These are phyloP conservation scores for Fomitopsis serialis DNA, from an alignment of 768 basidiomycete species.

Conservation along the genomic window DNA sequence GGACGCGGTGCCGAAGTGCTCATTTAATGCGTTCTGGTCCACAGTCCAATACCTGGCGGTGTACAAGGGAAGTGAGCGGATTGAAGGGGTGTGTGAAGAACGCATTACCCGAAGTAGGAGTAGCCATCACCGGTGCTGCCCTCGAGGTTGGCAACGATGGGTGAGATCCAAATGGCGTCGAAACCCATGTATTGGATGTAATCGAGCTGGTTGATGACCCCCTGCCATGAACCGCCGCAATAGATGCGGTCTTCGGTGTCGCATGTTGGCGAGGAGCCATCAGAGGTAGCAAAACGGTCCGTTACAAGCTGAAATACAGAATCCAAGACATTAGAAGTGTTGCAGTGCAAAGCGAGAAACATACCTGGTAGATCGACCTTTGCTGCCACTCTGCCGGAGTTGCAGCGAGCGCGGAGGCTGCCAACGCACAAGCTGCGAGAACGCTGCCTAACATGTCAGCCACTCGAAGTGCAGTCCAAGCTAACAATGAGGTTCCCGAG, in stretches of 20 bases:
- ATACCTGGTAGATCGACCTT: slow-evolving; percentile 50
- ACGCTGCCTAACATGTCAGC: background rate
- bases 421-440: slow-evolving; percentile 6
- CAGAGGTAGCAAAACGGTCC: slow-evolving; percentile 51
- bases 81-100: background rate
- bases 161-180: slow-evolving; percentile 56
- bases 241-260: slow-evolving; percentile 42
- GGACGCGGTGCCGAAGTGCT: slow-evolving; percentile 44
- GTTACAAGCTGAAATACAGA: slow-evolving; percentile 37
- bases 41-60: slow-evolving; percentile 43
- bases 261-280: slow-evolving; percentile 34
- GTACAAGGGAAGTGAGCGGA: background rate
- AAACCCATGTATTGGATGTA: slow-evolving; percentile 63
- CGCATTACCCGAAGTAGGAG: slow-evolving; percentile 46
- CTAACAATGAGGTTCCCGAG: too few species aligned
- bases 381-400: slow-evolving; percentile 43
- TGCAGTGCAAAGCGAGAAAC: background rate
- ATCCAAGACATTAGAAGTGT: background rate
- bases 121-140: slow-evolving; percentile 45
- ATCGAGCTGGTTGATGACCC: slow-evolving; percentile 48
- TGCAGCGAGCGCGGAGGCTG: slow-evolving; percentile 27
- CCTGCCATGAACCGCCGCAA: slow-evolving; percentile 55
- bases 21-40: slow-evolving; percentile 42
- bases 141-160: slow-evolving; percentile 44
- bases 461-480: too few species aligned